Conservation (phyloP, 2,329 filamentous ascomycete genomes). For the Sclerotinia nivalis region DNA sequence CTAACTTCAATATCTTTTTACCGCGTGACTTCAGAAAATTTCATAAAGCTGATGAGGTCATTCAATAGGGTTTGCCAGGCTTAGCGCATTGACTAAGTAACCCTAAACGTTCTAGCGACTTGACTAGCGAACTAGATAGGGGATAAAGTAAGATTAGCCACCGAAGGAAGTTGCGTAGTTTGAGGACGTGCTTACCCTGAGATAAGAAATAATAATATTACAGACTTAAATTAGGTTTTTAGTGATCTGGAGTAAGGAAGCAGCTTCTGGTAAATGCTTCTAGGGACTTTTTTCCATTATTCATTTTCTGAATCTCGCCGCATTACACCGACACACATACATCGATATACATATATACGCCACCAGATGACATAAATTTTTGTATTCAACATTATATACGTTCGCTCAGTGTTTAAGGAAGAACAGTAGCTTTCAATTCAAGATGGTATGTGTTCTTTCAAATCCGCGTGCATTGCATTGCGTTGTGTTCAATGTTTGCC, state of each 20-base stretch:
- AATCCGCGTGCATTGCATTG: too few relatives aligned
- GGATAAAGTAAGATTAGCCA: not conserved
- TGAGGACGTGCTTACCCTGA: not conserved
- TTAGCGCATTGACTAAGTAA: not conserved
- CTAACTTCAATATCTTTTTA: too few relatives aligned
- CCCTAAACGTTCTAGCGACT: not conserved
- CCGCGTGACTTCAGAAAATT: too few relatives aligned
- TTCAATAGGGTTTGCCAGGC: not conserved
- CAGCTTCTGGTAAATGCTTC: not conserved
- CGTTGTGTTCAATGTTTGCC: not conserved
- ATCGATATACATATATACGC: not conserved
- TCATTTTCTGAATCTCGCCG: not conserved
- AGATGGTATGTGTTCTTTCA: not conserved
- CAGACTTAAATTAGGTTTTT: not conserved
- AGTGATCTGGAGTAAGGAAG: not conserved
- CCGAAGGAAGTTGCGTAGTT: not conserved
- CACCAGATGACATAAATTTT: too few relatives aligned
- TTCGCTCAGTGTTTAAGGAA: not conserved
- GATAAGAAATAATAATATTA: not conserved
- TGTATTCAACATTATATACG: too few relatives aligned
- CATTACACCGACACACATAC: not conserved
- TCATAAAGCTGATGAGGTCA: not conserved
- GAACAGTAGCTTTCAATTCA: not conserved
- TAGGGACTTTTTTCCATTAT: not conserved
- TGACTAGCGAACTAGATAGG: conserved; percentile 3